Conservation (phyloP, 495 filamentous ascomycete species). For the Daldinia bambusicola region DNA sequence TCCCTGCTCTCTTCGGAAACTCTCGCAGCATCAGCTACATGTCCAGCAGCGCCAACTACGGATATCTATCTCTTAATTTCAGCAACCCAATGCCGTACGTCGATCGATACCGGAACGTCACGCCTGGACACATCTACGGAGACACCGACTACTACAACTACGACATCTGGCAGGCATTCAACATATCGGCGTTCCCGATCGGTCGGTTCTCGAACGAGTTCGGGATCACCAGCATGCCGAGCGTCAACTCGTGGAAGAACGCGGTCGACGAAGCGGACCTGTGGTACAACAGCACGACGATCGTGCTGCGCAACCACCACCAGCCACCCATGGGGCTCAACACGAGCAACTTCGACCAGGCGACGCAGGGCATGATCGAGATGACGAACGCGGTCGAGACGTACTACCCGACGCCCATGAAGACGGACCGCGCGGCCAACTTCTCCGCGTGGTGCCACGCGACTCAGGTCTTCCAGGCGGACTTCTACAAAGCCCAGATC, state of each 20-base stretch:
- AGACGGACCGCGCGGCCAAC: conserved; percentile 66
- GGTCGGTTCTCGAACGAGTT: conserved; percentile 76
- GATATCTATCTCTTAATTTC: conserved; percentile 68
- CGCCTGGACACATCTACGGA: conserved; percentile 67
- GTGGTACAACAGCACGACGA: conserved; percentile 68
- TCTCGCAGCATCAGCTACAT: conserved; percentile 73
- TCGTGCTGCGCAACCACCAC: conserved; percentile 74
- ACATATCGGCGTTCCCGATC: conserved; percentile 65
- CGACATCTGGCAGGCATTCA: conserved; percentile 64
- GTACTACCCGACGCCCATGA: conserved; percentile 72
- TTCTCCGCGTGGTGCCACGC: conserved; percentile 76
- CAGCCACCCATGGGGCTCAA: conserved; percentile 65
- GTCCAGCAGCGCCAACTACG: conserved; percentile 73
- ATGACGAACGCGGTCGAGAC: conserved; percentile 70
- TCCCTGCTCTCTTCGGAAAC: conserved; percentile 72
- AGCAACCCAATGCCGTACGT: conserved; percentile 66
- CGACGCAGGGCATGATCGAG: conserved; percentile 65
- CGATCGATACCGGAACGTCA: conserved; percentile 69
- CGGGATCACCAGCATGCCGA: conserved; percentile 74
- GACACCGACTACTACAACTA: conserved; percentile 80
- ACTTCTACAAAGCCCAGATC: conserved; percentile 71
- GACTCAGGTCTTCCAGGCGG: conserved; percentile 75
- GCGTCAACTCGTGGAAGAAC: conserved; percentile 68
- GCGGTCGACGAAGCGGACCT: conserved; percentile 63
- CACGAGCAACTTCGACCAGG: conserved; percentile 55